phyloP scores from a whole-genome alignment of 108 stramenopile genomes.

The Pseudonitzschia multistriata region DNA sequence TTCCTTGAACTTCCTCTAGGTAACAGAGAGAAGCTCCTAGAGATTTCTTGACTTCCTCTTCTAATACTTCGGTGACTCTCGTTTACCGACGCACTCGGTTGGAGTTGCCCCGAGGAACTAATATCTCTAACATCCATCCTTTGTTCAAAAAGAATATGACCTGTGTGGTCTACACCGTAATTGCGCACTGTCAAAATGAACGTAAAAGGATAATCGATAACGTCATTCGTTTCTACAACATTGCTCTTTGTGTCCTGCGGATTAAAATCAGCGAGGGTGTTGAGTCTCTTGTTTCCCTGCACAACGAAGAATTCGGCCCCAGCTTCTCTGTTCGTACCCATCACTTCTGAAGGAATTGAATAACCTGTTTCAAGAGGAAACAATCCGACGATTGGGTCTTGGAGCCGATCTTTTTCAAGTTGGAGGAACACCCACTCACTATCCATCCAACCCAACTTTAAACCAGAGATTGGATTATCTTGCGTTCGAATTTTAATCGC shows the following conservation, averaged over 20 bases:
- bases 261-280: not conserved
- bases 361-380: conserved; percentile 53
- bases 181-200: conserved; percentile 68
- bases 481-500: conserved; percentile 62
- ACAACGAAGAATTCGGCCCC: conserved; percentile 65
- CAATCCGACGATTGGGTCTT: conserved; percentile 58
- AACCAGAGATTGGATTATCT: conserved; percentile 66
- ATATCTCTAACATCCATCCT: not conserved
- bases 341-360: conserved; percentile 7
- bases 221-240: not conserved
- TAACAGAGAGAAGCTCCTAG: not conserved
- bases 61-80: not conserved
- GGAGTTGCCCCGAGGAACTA: not conserved
- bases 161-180: conserved; percentile 84
- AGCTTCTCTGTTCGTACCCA: not conserved
- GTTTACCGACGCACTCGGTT: not conserved
- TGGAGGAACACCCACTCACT: conserved; percentile 77
- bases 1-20: not conserved
- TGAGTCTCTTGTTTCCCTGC: conserved; percentile 46
- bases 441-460: conserved; percentile 73
- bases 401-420: conserved; percentile 45
- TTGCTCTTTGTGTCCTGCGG: not conserved
- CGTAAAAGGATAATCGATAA: conserved; percentile 21
- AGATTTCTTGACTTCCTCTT: not conserved
- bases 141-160: conserved; percentile 68